These are phyloP conservation scores for Paraurostyla sp. DNA, from an alignment of 73 alveolate species.

Conservation along the genomic window DNA sequence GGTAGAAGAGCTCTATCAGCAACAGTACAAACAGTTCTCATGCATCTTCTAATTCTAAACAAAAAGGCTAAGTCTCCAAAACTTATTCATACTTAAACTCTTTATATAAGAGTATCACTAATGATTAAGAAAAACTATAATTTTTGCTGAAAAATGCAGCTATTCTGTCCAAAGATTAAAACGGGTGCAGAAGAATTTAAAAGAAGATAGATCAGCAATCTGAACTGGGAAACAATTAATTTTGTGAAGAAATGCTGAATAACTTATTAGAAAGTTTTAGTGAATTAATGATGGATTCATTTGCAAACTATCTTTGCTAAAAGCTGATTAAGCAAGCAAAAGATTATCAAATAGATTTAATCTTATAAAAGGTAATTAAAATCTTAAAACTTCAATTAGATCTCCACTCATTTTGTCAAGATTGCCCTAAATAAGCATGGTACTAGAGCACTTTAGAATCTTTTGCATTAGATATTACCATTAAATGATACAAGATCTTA, in stretches of 20 bases:
- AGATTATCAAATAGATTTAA: neutral
- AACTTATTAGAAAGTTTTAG: neutral
- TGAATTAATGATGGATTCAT: conserved; percentile 48
- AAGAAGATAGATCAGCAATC: conserved; percentile 19
- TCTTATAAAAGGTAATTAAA: neutral
- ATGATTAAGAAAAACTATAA: neutral
- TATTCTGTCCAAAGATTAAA: neutral
- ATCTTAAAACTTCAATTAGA: neutral
- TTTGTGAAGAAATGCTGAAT: neutral
- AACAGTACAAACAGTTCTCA: neutral
- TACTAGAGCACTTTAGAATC: conserved; percentile 35
- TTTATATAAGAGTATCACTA: neutral
- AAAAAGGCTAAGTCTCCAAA: neutral
- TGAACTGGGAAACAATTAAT: neutral
- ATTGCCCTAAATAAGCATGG: conserved; percentile 34
- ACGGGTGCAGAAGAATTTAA: conserved; percentile 14
- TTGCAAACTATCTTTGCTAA: conserved; percentile 27
- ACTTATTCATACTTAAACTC: neutral
- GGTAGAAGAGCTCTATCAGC: neutral
- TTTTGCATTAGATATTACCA: neutral
- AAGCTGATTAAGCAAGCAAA: neutral
- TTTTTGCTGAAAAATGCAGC: neutral
- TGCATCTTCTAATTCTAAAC: neutral
- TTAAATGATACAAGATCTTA: neutral
- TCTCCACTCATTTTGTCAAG: neutral